phyloP scores from a whole-genome alignment of 345 rosid species.

The Alliaria petiolata region DNA sequence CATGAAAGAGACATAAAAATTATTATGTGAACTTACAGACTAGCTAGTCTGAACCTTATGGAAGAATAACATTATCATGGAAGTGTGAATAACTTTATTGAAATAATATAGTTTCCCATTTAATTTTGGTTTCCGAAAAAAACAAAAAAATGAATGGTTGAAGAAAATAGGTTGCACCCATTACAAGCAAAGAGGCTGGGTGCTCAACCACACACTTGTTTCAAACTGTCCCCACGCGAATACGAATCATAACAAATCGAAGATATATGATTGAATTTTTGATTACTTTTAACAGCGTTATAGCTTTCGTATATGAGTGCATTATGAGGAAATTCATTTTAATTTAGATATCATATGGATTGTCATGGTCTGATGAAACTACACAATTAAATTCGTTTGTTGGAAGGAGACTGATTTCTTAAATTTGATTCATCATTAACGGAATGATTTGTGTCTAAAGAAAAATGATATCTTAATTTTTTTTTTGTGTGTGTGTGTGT shows the following conservation, averaged over 20 bases:
- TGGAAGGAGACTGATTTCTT: background rate
- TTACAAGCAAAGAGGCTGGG: conserved; percentile 13
- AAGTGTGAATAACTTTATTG: background rate
- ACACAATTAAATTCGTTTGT: background rate
- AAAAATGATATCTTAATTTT: no score
- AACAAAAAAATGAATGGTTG: background rate
- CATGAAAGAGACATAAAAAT: conserved; percentile 5
- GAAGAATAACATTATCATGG: background rate
- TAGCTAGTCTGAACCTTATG: background rate
- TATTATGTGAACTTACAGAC: conserved; percentile 4
- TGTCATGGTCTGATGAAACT: background rate
- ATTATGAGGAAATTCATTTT: background rate
- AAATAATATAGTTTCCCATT: background rate
- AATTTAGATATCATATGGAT: background rate
- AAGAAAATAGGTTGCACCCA: conserved; percentile 10
- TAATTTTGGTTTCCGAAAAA: background rate
- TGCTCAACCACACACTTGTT: background rate
- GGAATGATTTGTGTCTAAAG: background rate
- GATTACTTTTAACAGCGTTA: conserved; percentile 7
- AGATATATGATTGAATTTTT: conserved; percentile 7
- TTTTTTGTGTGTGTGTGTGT: no score
- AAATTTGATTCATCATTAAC: background rate
- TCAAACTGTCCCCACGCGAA: conserved; percentile 5
- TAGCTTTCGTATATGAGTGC: background rate
- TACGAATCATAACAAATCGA: background rate